Base-by-base conservation (phyloP, 345 rosid species). In the Brassica carinata region DNA sequence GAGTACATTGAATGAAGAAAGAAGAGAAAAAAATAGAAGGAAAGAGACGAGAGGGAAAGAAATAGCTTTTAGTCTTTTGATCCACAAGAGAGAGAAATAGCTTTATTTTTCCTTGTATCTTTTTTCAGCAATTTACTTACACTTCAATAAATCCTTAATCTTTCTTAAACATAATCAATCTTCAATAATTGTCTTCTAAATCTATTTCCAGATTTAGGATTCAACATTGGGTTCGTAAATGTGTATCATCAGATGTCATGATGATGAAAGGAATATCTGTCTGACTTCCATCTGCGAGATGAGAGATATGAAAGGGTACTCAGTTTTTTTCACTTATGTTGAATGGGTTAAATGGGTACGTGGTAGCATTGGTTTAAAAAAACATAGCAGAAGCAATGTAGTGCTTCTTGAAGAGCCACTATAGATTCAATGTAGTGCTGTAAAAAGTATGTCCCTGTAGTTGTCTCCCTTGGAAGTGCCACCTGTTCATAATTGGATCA, bases 231-330 rank as follows among this genome's bases (percentile, higher is more conserved):
- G 92, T 96, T 53, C 89, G 94, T 63, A 87, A 78, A 86, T 96
- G 94, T 15, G 99, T 96, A 77, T 96, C 99, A 83, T 96, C 99
- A 2, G 98, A 96, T 48, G 98, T 96, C 99, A 96, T 96, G 66
- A 96, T 93, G 67, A 85, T 89, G 74, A 96, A 89, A 33, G 99
- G 99, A 84, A 91, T 89, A 80, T 88, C 91, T 73, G 80, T 85
- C 71, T 86, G 82, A 73, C 79, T 72, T 72, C 76, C 84, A 72
- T 87, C 99, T 95, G 79, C 76, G 2, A 23, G 48, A 5, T 36
- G n/a, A 36, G 61, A 38, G 26, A 80, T 34, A 3, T 23, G 43
- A 48, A 69, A 26, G 34, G 5, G 23, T 61, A n/a, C 8, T 57
- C 14, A 5, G 26, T 9, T 36, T 5, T 6, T 65, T 7, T 31